Evolutionary conservation across 2,329 filamentous ascomycete species (phyloP).

Genomic region (Pseudogymnoascus sp.): DNA sequence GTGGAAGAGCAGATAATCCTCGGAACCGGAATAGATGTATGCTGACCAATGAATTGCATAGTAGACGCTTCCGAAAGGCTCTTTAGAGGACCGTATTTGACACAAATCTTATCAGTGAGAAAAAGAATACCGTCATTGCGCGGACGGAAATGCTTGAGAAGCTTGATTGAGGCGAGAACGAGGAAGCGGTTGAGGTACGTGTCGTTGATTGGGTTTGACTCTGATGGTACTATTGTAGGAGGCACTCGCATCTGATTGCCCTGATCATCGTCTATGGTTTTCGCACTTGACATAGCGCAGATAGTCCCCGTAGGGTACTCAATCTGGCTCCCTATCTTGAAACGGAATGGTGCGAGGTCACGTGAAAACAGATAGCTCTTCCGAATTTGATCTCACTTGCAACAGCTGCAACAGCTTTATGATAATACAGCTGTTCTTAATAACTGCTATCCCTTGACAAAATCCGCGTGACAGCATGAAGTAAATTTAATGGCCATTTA

Average conservation of each 20-base stretch:
- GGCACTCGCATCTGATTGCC: background rate
- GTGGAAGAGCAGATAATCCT: slow-evolving; percentile 31
- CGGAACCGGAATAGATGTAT: slow-evolving; percentile 33
- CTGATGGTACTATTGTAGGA: background rate
- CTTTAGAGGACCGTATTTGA: slow-evolving; percentile 26
- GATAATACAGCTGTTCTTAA: background rate
- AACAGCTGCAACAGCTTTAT: too few species aligned
- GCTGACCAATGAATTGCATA: slow-evolving; percentile 29
- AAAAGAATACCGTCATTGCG: slow-evolving; percentile 4
- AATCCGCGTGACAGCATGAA: background rate
- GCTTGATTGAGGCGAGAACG: slow-evolving; percentile 4
- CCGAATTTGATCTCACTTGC: background rate
- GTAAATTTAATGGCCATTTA: background rate
- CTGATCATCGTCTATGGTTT: background rate
- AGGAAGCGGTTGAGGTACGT: background rate
- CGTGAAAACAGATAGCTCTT: background rate
- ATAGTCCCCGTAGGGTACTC: background rate
- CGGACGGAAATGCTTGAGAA: slow-evolving; percentile 10
- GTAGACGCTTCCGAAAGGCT: slow-evolving; percentile 28
- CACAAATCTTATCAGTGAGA: slow-evolving; percentile 19
- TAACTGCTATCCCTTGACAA: background rate
- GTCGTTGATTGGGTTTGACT: slow-evolving; percentile 7
- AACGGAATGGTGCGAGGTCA: background rate
- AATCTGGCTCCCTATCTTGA: background rate
- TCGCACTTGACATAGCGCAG: background rate